phyloP scores from a whole-genome alignment of 805 yeast species.

The Wickerhamiella cacticola region DNA sequence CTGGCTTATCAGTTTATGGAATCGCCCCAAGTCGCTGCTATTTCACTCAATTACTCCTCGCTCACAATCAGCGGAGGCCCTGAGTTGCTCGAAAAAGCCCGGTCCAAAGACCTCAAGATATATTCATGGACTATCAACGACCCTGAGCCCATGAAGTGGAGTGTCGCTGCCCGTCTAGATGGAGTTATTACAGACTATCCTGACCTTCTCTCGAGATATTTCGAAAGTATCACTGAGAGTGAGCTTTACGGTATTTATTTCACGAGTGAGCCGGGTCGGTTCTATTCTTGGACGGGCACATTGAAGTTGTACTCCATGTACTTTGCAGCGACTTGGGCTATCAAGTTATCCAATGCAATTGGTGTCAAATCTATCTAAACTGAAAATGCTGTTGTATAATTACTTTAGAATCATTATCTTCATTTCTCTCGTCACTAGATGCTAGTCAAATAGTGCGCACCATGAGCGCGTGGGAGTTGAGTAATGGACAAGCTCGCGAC shows the following conservation, averaged over 20 bases:
- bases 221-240: conserved; percentile 19
- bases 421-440: too few relatives aligned
- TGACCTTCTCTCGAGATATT: conserved; percentile 19
- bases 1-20: conserved; percentile 29
- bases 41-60: conserved; percentile 37
- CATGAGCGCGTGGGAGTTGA: not conserved
- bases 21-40: conserved; percentile 44
- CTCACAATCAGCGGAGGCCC: conserved; percentile 36
- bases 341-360: conserved; percentile 16
- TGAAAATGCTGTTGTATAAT: not conserved
- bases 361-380: conserved; percentile 4
- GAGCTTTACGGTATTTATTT: conserved; percentile 23
- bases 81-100: conserved; percentile 27
- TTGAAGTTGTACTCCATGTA: conserved; percentile 20
- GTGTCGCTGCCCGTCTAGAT: conserved; percentile 28
- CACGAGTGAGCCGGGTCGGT: conserved; percentile 21
- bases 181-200: conserved; percentile 37
- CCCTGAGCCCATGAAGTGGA: conserved; percentile 30
- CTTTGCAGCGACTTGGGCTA: conserved; percentile 15
- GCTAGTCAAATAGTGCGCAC: not conserved
- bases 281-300: conserved; percentile 18
- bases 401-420: too few relatives aligned
- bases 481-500: conserved; percentile 3
- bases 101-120: conserved; percentile 29
- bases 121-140: conserved; percentile 45